Evolutionary conservation across 352 stramenopile genomes (phyloP), one percentile per base, ranked within the genome.

Genomic region (Pythium monospermum): DNA sequence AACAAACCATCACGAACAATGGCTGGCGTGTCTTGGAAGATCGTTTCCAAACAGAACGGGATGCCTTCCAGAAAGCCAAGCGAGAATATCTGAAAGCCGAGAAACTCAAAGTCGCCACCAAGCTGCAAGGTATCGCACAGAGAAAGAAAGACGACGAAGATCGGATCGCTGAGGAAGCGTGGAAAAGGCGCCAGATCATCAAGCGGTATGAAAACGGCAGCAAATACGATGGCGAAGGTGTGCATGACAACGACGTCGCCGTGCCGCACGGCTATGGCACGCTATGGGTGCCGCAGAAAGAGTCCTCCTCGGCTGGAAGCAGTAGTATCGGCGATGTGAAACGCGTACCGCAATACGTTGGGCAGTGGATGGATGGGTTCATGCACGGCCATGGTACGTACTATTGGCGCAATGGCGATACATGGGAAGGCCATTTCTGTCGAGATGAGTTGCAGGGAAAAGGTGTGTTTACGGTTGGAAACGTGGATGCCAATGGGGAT

Each of bases 181-280:
- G 74, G 74, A 59, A 53, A 39, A 48, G 43, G 13, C 62, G 74
- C 19, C 71, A 85, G 54, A 80, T 85, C 30, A 62, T 83, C 19
- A 83, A 74, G 39, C 69, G 72, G n/a, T 83, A 74, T 18, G 62
- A 79, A 15, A 69, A 88, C 37, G 74, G 77, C 50, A 73, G 57
- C 48, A 88, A 88, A 59, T 88, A 86, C 46, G 74, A 86, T 19
- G 77, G 77, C 6, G 74, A 85, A 51, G 74, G 73, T 30, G 42
- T 80, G 40, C 57, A 53, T 11, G 47, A 64, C 6, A 58, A 73
- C 40, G 57, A 54, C 15, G 74, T 86, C 23, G 8, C 71, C 11
- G 54, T 84, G 19, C 74, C 77, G 1, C 72, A 86, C 23, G 77
- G 77, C 1, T 57, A 80, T 30, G 77, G 77, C 1, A 88, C 72